Evolutionary conservation across 345 rosid genomes (phyloP).

Genomic region (Salix udensis): DNA sequence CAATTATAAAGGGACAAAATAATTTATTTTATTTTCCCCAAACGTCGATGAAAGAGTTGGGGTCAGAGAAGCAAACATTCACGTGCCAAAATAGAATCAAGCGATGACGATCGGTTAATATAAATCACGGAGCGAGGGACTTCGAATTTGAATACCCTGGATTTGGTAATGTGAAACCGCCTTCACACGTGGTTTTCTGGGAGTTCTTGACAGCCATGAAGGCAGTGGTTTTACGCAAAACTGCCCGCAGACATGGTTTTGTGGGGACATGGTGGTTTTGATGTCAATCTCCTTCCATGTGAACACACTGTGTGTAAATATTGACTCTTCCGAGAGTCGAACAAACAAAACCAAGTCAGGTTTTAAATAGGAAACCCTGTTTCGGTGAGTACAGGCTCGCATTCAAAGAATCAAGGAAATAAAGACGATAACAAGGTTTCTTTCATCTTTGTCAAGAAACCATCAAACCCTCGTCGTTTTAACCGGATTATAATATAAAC

Average conservation of each 20-base stretch:
- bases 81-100: background rate
- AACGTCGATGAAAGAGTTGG: background rate
- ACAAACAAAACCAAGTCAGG: background rate
- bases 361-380: background rate
- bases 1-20: no score
- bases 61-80: background rate
- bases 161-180: background rate
- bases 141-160: background rate
- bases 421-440: background rate
- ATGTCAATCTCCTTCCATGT: background rate
- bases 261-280: no score
- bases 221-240: background rate
- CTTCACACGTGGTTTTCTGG: no score
- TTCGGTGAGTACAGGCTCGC: background rate
- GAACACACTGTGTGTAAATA: background rate
- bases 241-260: background rate
- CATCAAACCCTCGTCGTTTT: background rate
- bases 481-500: background rate
- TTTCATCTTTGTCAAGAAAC: background rate
- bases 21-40: no score
- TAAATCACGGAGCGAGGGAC: background rate
- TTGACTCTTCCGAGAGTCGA: background rate
- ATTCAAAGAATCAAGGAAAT: background rate
- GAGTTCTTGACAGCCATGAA: background rate
- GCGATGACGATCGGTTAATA: background rate